Conservation (phyloP, 2,329 filamentous ascomycete genomes). For the Exophiala aquamarina region DNA sequence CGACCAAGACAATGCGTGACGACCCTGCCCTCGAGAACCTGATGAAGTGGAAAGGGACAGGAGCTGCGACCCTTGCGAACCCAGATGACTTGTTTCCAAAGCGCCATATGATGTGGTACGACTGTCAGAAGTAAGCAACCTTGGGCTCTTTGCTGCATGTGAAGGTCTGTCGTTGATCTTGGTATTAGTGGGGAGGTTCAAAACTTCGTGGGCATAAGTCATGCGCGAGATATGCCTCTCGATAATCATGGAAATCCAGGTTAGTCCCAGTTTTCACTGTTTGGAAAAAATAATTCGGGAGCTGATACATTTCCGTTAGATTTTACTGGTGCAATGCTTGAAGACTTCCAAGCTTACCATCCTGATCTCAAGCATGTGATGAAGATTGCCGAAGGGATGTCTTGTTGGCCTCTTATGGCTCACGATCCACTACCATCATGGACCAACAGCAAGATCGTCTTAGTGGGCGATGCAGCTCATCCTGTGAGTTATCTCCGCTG, state of each 20-base stretch:
- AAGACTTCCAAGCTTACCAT: conserved; percentile 5
- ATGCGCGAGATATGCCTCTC: neutral
- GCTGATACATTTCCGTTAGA: neutral
- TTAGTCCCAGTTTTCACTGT: neutral
- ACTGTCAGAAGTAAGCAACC: conserved; percentile 3
- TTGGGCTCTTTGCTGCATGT: conserved; percentile 15
- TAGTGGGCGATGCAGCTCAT: conserved; percentile 68
- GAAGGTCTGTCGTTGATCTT: conserved; percentile 19
- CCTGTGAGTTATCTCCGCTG: conserved; percentile 47
- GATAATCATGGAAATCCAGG: neutral
- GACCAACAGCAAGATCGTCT: conserved; percentile 51
- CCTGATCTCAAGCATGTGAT: conserved; percentile 1
- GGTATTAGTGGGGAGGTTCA: conserved; percentile 27
- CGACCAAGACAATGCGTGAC: conserved; percentile 35
- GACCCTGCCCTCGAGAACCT: neutral
- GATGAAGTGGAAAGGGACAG: conserved; percentile 5
- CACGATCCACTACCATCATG: conserved; percentile 36
- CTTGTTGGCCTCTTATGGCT: conserved; percentile 1
- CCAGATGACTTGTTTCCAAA: neutral
- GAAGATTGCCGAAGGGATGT: conserved; percentile 1
- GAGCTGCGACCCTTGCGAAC: neutral
- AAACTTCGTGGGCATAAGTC: neutral
- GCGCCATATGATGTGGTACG: conserved; percentile 5
- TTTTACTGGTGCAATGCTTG: neutral
- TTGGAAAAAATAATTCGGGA: neutral